Evolutionary conservation across 352 stramenopile genomes (phyloP).

Genomic region (Globisporangium orthogonon): DNA sequence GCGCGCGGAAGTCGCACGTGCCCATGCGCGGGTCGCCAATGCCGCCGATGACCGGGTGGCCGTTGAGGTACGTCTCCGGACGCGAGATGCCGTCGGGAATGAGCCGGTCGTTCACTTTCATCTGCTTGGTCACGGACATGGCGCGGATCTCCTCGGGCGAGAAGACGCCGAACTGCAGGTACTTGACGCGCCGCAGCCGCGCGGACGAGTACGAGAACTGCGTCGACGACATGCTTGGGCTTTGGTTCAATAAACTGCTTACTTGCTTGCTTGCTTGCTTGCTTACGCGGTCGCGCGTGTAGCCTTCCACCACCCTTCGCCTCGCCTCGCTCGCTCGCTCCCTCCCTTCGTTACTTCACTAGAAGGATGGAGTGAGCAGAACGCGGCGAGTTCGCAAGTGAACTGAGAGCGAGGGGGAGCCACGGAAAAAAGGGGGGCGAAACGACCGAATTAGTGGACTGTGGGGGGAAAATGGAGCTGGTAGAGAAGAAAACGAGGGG

Average conservation of each 20-base stretch:
- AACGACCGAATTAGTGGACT: background rate
- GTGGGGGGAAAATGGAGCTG: no score
- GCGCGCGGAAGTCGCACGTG: slow-evolving; percentile 84
- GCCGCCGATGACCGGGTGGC: slow-evolving; percentile 96
- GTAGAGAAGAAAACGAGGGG: no score
- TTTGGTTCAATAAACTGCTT: no score
- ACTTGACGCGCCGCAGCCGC: slow-evolving; percentile 94
- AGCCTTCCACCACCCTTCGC: no score
- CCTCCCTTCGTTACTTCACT: background rate
- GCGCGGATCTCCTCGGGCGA: slow-evolving; percentile 96
- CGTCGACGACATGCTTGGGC: slow-evolving; percentile 54
- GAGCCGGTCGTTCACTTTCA: slow-evolving; percentile 95
- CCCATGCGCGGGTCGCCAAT: slow-evolving; percentile 98
- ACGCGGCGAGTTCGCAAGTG: slow-evolving; percentile 74
- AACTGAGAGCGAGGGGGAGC: slow-evolving; percentile 32
- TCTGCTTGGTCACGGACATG: slow-evolving; percentile 96
- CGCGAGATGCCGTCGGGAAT: slow-evolving; percentile 95
- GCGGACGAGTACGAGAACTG: slow-evolving; percentile 96
- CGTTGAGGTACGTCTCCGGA: slow-evolving; percentile 85
- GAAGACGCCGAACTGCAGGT: slow-evolving; percentile 98
- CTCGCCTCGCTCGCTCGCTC: slow-evolving; percentile 8
- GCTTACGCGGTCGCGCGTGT: no score
- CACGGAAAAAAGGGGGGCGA: slow-evolving; percentile 5
- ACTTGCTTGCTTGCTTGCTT: no score
- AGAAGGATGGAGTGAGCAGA: slow-evolving; percentile 25